Percentiles rank a stretch among this genome's conserved stretches.
These are phyloP conservation scores for Exophiala spinifera DNA, from an alignment of 2,329 filamentous ascomycete species.

Conservation along the genomic window DNA sequence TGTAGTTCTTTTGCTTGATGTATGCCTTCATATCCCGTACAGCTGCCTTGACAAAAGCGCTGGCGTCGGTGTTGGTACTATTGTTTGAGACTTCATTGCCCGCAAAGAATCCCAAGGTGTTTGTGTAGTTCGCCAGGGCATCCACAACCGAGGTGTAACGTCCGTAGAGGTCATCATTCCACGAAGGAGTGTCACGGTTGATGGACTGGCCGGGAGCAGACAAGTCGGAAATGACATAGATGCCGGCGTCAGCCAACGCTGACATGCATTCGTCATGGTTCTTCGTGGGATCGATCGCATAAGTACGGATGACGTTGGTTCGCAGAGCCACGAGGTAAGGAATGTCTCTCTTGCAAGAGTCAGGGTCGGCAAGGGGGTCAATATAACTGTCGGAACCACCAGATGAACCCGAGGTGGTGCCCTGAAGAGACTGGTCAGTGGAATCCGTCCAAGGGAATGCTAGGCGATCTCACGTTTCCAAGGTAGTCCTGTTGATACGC, in stretches of 20 bases:
- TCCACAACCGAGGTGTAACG: conserved; percentile 86
- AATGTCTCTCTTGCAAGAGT: conserved; percentile 77
- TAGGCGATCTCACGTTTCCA: no score
- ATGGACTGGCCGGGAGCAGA: conserved; percentile 79
- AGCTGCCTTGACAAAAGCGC: conserved; percentile 94
- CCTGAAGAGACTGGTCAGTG: conserved; percentile 29
- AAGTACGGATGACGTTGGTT: conserved; percentile 93
- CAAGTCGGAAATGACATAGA: conserved; percentile 93
- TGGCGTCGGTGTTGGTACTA: conserved; percentile 81
- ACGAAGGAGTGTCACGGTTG: conserved; percentile 73
- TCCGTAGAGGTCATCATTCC: conserved; percentile 73
- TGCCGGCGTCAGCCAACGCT: conserved; percentile 75
- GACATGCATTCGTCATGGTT: conserved; percentile 85
- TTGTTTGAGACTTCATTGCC: conserved; percentile 96
- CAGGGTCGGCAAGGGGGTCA: conserved; percentile 75
- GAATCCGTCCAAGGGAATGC: no score
- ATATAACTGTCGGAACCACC: conserved; percentile 59
- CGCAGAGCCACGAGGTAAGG: conserved; percentile 72
- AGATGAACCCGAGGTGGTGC: conserved; percentile 28
- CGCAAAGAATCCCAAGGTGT: conserved; percentile 95
- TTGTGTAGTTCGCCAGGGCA: conserved; percentile 74
- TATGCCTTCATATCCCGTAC: conserved; percentile 95
- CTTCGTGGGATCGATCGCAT: conserved; percentile 77
- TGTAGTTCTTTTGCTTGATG: conserved; percentile 76
- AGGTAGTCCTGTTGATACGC: conserved; percentile 69